Conservation (phyloP, 805 yeast species). For the Wickerhamomyces hampshirensis region DNA sequence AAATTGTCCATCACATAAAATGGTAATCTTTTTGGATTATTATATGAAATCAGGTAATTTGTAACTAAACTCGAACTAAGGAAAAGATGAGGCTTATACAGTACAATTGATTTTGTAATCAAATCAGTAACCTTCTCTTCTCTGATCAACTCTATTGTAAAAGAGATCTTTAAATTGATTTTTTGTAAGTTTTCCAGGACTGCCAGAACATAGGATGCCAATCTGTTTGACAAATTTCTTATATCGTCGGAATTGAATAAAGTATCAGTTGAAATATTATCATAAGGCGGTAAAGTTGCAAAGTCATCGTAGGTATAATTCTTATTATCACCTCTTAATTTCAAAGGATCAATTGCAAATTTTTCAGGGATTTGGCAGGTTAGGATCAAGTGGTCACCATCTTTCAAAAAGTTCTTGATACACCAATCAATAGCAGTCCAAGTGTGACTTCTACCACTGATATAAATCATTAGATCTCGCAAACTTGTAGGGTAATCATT, state of each 20-base stretch:
- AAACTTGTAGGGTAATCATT: constrained; percentile 14
- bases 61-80: constrained; percentile 16
- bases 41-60: constrained; percentile 3
- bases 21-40: constrained; percentile 14
- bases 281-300: constrained; percentile 5
- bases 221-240: constrained; percentile 10
- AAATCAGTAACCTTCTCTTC: constrained; percentile 10
- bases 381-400: constrained; percentile 23
- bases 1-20: constrained; percentile 15
- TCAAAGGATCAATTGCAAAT: constrained; percentile 7
- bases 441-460: constrained; percentile 21
- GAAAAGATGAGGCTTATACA: constrained; percentile 20
- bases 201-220: constrained; percentile 13
- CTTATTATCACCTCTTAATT: constrained; percentile 1
- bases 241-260: constrained; percentile 10
- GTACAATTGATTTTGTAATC: constrained; percentile 13
- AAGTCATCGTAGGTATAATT: constrained; percentile 2
- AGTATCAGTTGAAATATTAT: constrained; percentile 11
- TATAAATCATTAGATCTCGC: constrained; percentile 19
- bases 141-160: constrained; percentile 23
- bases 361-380: constrained; percentile 17
- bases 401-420: constrained; percentile 13
- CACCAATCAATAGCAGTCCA: constrained; percentile 24
- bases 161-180: constrained; percentile 14
- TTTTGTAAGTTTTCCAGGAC: constrained; percentile 9